Conservation (phyloP, 352 stramenopile genomes). For the Phytophthora fragariaefolia region DNA sequence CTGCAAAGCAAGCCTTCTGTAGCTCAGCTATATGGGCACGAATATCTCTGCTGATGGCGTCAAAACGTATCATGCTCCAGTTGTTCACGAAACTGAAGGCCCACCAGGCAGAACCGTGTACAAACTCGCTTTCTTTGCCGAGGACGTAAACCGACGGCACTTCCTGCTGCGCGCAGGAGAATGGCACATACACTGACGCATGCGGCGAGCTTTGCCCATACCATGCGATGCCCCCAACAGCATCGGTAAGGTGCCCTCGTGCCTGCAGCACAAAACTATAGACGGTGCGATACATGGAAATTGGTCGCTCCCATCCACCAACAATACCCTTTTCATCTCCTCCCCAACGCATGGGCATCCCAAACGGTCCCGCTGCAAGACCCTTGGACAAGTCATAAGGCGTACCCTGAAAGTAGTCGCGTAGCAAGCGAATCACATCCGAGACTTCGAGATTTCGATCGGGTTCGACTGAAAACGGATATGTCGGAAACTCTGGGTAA, state of each 20-base stretch:
- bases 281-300: constrained; percentile 93
- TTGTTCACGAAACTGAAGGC: constrained; percentile 91
- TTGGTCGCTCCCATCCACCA: constrained; percentile 89
- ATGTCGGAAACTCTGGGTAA: constrained; percentile 73
- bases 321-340: constrained; percentile 60
- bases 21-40: constrained; percentile 42
- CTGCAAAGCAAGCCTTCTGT: constrained; percentile 49
- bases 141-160: constrained; percentile 60
- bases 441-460: constrained; percentile 62
- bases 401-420: constrained; percentile 93
- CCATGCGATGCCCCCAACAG: constrained; percentile 66
- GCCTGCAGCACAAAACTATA: constrained; percentile 86
- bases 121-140: constrained; percentile 81
- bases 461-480: constrained; percentile 90
- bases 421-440: constrained; percentile 82
- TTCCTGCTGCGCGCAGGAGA: constrained; percentile 64
- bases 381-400: constrained; percentile 89
- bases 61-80: constrained; percentile 84
- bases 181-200: constrained; percentile 76
- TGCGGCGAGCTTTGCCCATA: constrained; percentile 75
- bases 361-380: constrained; percentile 89
- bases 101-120: constrained; percentile 74
- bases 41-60: constrained; percentile 76
- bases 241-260: constrained; percentile 48
- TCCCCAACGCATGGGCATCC: constrained; percentile 87